Evolutionary conservation across 1,139 yeast species (phyloP), one percentile per base, ranked within the genome.

Genomic region (Candida mesenterica): DNA sequence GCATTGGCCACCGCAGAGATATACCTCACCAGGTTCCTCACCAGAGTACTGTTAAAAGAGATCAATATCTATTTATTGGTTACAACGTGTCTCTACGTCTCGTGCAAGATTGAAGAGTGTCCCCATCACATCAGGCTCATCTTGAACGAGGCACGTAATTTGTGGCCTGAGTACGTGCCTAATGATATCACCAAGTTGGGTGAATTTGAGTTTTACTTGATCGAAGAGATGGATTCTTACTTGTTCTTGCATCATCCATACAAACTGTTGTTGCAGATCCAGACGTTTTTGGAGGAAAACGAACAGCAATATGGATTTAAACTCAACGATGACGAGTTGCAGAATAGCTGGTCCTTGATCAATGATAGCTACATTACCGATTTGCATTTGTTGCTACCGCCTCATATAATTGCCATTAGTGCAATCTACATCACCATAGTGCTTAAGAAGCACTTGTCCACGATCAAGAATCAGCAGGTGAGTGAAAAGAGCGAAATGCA

Each of bases 151-250:
- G 95, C 97, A 2, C 67, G 96, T 34, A 83, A 83, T 30, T 61
- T 88, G 32, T 92, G 98, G 97, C 97, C 97, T 0, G 97, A 90
- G 52, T 88, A 81, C 53, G 82, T 92, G 23, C 95, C 97, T 0
- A 89, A 86, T 38, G 98, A 92, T 55, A 78, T 90, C 15, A 83
- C 96, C 26, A 87, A 86, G 52, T 70, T 92, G n/a, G 97, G 97
- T 0, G 98, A 92, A 55, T 87, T 94, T 62, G 98, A 92, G 61
- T 92, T 92, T 57, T 92, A 92, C 54, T 59, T 92, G 34, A 82
- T 92, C 25, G 97, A 89, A 53, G 97, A 90, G 57, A 71, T 92
- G 64, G 88, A 87, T 40, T 77, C 89, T 45, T 87, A 76, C 50
- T 61, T 92, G 44, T 72, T 90, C 17, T 77, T 90, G 2, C 92